Percentiles rank a stretch among this genome's conserved stretches.
phyloP scores from a whole-genome alignment of 169 alveolate species.

The Cryptosporidium ubiquitum region DNA sequence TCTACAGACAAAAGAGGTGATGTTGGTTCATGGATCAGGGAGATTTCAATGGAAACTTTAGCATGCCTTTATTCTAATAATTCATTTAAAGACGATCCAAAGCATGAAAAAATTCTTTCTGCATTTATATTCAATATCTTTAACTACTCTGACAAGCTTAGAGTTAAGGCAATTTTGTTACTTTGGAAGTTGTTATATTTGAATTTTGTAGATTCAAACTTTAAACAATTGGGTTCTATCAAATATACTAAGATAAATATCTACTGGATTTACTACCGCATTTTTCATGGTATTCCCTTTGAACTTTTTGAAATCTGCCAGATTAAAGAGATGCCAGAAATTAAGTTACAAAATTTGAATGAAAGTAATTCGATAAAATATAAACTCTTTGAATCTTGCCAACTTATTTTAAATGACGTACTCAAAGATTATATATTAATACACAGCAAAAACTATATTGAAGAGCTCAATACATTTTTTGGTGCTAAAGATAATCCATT shows the following conservation, averaged over 20 bases:
- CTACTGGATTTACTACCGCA: slow-evolving; percentile 71
- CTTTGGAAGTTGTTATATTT: slow-evolving; percentile 8
- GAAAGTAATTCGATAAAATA: not conserved
- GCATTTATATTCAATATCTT: slow-evolving; percentile 57
- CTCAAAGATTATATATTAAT: slow-evolving; percentile 16
- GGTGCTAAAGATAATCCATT: slow-evolving; percentile 1
- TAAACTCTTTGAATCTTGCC: not conserved
- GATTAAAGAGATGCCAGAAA: not conserved
- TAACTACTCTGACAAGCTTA: slow-evolving; percentile 58
- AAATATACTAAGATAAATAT: not conserved
- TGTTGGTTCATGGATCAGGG: slow-evolving; percentile 91
- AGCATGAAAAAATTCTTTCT: not conserved
- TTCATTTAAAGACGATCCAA: not conserved
- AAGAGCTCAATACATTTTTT: slow-evolving; percentile 27
- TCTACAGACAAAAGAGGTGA: slow-evolving; percentile 88
- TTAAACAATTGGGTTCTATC: not conserved
- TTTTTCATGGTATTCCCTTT: slow-evolving; percentile 65
- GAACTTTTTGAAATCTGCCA: slow-evolving; percentile 39
- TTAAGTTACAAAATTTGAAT: not conserved
- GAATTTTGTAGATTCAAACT: not conserved
- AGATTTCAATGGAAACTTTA: slow-evolving; percentile 84
- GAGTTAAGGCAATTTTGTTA: slow-evolving; percentile 62
- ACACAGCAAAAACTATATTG: slow-evolving; percentile 9
- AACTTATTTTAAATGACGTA: not conserved
- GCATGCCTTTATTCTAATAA: slow-evolving; percentile 24